These are phyloP conservation scores for Ophiostoma novo-ulmi DNA, from an alignment of 2,329 filamentous ascomycete species.

Conservation along the genomic window DNA sequence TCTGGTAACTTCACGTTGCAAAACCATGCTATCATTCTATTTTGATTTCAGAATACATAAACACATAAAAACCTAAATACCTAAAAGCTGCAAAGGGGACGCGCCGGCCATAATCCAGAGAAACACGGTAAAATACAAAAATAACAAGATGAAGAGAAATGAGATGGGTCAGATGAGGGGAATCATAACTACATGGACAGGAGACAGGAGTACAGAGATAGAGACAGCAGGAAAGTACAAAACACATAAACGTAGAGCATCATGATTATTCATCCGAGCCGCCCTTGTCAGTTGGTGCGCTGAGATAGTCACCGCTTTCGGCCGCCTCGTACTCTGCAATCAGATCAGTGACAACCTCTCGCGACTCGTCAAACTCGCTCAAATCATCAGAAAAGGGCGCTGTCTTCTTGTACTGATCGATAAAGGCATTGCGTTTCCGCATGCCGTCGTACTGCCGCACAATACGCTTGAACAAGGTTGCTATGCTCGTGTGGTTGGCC, in stretches of 20 bases:
- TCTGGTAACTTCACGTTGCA: neutral
- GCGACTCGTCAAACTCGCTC: constrained; percentile 90
- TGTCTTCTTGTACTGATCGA: constrained; percentile 95
- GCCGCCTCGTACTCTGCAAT: constrained; percentile 95
- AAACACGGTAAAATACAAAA: neutral
- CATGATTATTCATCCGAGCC: constrained; percentile 29
- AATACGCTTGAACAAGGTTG: constrained; percentile 93
- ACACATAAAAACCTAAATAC: neutral
- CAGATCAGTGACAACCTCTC: constrained; percentile 83
- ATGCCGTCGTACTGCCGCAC: constrained; percentile 88
- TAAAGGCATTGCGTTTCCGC: constrained; percentile 92
- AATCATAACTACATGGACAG: constrained; percentile 19
- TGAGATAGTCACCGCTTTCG: constrained; percentile 84
- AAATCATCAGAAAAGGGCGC: constrained; percentile 87
- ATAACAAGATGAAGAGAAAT: neutral
- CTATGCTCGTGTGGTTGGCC: constrained; percentile 95
- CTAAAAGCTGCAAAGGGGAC: neutral
- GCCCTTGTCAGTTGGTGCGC: constrained; percentile 53
- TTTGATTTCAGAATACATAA: neutral
- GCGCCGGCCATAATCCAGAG: constrained; percentile 17
- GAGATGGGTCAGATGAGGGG: constrained; percentile 12
- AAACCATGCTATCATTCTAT: neutral
- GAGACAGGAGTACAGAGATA: neutral
- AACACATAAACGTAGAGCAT: neutral
- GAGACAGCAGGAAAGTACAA: neutral